Percentiles rank a stretch among this genome's conserved stretches.
Evolutionary conservation across 345 rosid species (phyloP).

Genomic region (Litchi chinensis): DNA sequence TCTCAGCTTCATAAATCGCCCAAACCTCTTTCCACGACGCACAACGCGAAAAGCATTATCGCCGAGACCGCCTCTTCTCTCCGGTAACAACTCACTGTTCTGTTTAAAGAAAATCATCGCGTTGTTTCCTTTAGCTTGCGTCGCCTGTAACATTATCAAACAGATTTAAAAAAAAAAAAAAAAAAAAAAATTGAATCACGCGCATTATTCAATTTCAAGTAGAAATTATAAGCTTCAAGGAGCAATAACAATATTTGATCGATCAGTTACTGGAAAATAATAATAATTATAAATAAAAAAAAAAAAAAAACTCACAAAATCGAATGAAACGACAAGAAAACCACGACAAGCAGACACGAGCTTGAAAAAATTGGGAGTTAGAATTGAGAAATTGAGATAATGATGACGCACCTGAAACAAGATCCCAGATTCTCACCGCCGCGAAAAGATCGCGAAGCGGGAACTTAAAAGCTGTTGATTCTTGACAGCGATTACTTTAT

Average conservation of each 20-base stretch:
- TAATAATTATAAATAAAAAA: no score
- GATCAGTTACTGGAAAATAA: neutral
- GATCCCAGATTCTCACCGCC: neutral
- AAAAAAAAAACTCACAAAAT: neutral
- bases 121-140: neutral
- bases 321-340: neutral
- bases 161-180: neutral
- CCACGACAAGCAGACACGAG: neutral
- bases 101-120: slow-evolving; percentile 23
- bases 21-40: slow-evolving; percentile 63
- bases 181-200: neutral
- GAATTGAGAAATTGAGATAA: neutral
- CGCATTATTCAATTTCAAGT: neutral
- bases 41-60: slow-evolving; percentile 35
- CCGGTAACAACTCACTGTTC: slow-evolving; percentile 42
- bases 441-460: neutral
- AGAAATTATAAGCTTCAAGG: neutral
- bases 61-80: slow-evolving; percentile 43
- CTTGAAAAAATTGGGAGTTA: neutral
- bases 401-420: neutral
- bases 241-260: neutral
- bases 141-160: slow-evolving; percentile 16
- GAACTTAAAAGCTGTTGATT: neutral
- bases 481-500: neutral
- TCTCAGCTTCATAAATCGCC: slow-evolving; percentile 51